Evolutionary conservation across 108 stramenopile genomes (phyloP), one percentile per base, ranked within the genome.

Genomic region (Cyclotella sp.): DNA sequence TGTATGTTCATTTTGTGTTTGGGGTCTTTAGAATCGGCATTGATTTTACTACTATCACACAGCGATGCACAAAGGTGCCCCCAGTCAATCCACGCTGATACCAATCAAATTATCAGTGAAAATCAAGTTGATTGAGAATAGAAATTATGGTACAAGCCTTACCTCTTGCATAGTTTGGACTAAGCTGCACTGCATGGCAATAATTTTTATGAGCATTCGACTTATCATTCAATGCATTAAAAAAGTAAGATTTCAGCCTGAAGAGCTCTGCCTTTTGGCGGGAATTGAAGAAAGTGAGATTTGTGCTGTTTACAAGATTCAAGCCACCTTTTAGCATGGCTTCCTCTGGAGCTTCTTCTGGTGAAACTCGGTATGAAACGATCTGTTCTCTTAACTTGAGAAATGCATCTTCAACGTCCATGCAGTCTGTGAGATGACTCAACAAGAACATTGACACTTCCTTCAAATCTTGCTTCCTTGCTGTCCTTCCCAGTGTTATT

Each of bases 331-430:
- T 92, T 52, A 89, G 51, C 57, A 93, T 86, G 13, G 1, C 5
- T 14, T 86, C 61, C 27, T 90, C 92, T 27, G 83, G 82, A 19
- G 3, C 21, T 14, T 86, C 61, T 22, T 90, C 92, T 34, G 83
- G 82, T 24, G 84, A 60, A 73, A 82, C 72, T 52, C 85, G 77
- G 83, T 89, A 95, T 19, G 86, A 65, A 22, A 97, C 77, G 43
- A 99, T 93, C 77, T 98, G 97, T 73, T 99, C 98, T 13, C 97
- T 84, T n/a, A 97, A 81, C 75, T 96, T 96, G 41, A 84, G 71
- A 76, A 90, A 99, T 26, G 94, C 96, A 82, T 97, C 95, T 18
- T 88, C 72, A 10, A 97, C 93, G 68, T 91, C 91, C 94, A 97
- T 97, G 57, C 87, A 61, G 12, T 87, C 90, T 5, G 89, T 82